Base-by-base conservation (phyloP, 2,329 filamentous ascomycete genomes). In the Tolypocladium endophyticum region DNA sequence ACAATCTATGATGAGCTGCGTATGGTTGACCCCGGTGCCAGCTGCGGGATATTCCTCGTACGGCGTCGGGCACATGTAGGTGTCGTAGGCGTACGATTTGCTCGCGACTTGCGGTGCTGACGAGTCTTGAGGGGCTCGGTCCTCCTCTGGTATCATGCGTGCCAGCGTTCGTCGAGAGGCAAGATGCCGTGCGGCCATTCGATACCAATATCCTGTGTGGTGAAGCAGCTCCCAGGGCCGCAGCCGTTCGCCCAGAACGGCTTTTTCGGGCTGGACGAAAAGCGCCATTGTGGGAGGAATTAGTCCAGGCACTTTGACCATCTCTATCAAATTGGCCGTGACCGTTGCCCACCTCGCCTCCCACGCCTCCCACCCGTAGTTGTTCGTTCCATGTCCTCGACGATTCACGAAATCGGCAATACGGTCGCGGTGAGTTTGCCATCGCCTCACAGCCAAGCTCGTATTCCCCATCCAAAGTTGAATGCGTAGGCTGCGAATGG, bases 331-430 rank as follows among this genome's bases (percentile, higher is more conserved):
- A 53, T 83, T 77, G 2, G 83, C 84, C 85, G 87, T 87, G 16
- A 85, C 74, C 28, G 76, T 76, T 20, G 83, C 80, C 85, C 85
- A 87, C 59, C 89, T 83, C 47, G 90, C 86, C 74, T 96, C 89
- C 92, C 93, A 99, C 2, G 93, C 92, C 68, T 91, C 84, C 90
- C 92, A 97, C 7, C 91, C 90, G 71, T 97, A 97, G 64, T 90
- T 96, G 38, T 86, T 84, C 3, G 90, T 92, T 0, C 93, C 93
- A 66, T 90, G 90, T 4, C 92, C 92, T 65, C 88, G 86, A 23
- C 89, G 83, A 68, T 96, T 90, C 20, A 97, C 79, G 58, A 97
- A 83, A 66, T 90, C 88, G 59, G 81, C 81, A 64, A 93, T 86
- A 59, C 87, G 84, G 59, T 86, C 82, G 62, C 87, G 85, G 72